Evolutionary conservation across 192 early-diverging fungal genomes (phyloP).

Genomic region (Entophlyctis luteolus): DNA sequence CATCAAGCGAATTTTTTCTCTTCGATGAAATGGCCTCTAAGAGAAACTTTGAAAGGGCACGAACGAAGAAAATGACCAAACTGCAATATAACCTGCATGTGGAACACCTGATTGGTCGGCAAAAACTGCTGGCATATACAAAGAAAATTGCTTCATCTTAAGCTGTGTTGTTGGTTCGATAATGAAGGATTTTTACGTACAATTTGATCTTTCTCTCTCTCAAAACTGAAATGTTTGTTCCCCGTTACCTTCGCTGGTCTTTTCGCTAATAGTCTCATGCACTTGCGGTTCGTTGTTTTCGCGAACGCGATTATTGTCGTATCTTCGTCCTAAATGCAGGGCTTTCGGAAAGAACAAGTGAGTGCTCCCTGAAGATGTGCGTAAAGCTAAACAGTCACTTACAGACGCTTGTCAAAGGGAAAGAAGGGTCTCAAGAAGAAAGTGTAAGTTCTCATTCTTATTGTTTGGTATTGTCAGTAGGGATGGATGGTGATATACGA

Average conservation of each 20-base stretch:
- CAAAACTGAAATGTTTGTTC: too few relatives aligned
- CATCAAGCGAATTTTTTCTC: too few relatives aligned
- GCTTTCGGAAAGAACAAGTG: conserved; percentile 86
- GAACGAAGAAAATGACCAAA: conserved; percentile 43
- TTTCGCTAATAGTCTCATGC: too few relatives aligned
- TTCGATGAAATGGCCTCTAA: too few relatives aligned
- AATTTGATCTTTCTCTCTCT: too few relatives aligned
- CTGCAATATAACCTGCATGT: conserved; percentile 44
- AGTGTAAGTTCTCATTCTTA: conserved; percentile 70
- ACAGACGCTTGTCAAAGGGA: conserved; percentile 93
- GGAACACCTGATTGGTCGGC: conserved; percentile 54
- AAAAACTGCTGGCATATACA: conserved; percentile 58
- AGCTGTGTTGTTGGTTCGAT: too few relatives aligned
- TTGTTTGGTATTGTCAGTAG: neutral
- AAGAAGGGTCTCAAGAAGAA: conserved; percentile 99
- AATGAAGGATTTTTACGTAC: too few relatives aligned
- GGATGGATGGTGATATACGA: conserved; percentile 13
- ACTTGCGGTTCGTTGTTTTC: too few relatives aligned
- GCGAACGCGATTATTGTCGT: too few relatives aligned
- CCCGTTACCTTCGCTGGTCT: too few relatives aligned
- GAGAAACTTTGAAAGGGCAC: too few relatives aligned
- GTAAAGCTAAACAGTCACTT: neutral
- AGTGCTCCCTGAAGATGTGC: conserved; percentile 17
- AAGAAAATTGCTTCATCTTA: conserved; percentile 64
- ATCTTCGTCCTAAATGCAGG: conserved; percentile 14